Conservation (phyloP, 2,329 filamentous ascomycete species). For the Escovopsis sp. region DNA sequence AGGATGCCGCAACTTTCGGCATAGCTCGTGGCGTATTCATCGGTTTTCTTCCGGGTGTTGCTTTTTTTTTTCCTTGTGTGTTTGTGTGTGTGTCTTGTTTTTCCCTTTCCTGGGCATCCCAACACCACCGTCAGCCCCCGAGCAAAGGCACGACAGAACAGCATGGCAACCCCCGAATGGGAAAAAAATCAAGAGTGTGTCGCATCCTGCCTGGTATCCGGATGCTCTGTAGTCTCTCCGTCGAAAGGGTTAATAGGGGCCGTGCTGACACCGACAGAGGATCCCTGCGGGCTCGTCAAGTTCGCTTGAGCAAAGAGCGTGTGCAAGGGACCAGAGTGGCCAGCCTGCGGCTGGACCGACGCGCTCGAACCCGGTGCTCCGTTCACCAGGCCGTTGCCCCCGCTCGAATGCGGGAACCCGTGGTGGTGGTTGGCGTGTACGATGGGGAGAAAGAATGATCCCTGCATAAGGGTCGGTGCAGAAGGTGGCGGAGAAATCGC, state of each 20-base stretch:
- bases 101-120: too few species aligned
- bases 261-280: slow-evolving; percentile 20
- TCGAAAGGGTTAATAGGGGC: slow-evolving; percentile 19
- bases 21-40: too few species aligned
- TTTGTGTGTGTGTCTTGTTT: too few species aligned
- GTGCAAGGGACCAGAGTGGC: slow-evolving; percentile 15
- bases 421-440: background rate
- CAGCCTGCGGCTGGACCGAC: slow-evolving; percentile 14
- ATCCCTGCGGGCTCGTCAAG: slow-evolving; percentile 1
- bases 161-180: too few species aligned
- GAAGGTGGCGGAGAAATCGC: slow-evolving; percentile 16
- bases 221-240: slow-evolving; percentile 6
- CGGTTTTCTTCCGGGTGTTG: background rate
- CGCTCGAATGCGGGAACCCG: slow-evolving; percentile 1
- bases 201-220: background rate
- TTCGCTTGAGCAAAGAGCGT: slow-evolving; percentile 1
- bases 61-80: too few species aligned
- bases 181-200: too few species aligned
- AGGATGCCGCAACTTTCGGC: background rate
- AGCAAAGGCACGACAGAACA: too few species aligned
- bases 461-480: slow-evolving; percentile 11
- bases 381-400: slow-evolving; percentile 14
- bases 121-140: too few species aligned
- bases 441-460: slow-evolving; percentile 9
- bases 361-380: slow-evolving; percentile 8